Conservation (phyloP, 2,329 filamentous ascomycete genomes). For the Geoglossum cookeanum region DNA sequence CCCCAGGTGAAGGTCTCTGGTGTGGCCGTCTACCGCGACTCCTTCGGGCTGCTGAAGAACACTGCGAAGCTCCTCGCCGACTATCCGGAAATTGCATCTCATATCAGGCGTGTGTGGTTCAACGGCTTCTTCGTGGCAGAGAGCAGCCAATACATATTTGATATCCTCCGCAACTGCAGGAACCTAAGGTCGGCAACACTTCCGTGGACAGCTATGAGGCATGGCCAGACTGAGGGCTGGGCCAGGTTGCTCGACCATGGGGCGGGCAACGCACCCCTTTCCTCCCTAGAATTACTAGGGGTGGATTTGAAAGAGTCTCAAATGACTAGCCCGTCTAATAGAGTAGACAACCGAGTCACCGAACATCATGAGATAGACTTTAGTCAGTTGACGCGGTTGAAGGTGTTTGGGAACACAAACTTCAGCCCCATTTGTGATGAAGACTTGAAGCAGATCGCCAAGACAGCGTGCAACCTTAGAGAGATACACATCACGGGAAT, state of each 20-base stretch:
- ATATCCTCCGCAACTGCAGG: slow-evolving; percentile 27
- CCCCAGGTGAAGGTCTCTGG: slow-evolving; percentile 21
- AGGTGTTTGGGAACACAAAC: slow-evolving; percentile 34
- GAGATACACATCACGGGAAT: slow-evolving; percentile 35
- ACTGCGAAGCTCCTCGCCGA: slow-evolving; percentile 27
- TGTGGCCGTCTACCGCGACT: slow-evolving; percentile 32
- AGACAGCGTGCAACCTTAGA: slow-evolving; percentile 30
- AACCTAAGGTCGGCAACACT: slow-evolving; percentile 29
- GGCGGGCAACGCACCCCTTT: slow-evolving; percentile 19
- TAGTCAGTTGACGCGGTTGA: slow-evolving; percentile 28
- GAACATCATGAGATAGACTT: slow-evolving; percentile 27
- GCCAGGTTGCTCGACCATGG: slow-evolving; percentile 25
- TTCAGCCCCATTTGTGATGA: slow-evolving; percentile 31
- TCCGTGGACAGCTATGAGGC: slow-evolving; percentile 33
- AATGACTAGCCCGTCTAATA: slow-evolving; percentile 20
- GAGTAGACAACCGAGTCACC: slow-evolving; percentile 25
- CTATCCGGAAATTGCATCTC: slow-evolving; percentile 26
- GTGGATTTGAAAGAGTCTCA: slow-evolving; percentile 29
- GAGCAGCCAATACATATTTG: slow-evolving; percentile 30
- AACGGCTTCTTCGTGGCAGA: slow-evolving; percentile 33
- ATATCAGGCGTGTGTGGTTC: slow-evolving; percentile 34
- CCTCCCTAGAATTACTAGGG: slow-evolving; percentile 32
- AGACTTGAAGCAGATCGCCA: slow-evolving; percentile 30
- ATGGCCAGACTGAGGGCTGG: slow-evolving; percentile 29
- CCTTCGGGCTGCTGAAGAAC: slow-evolving; percentile 28